phyloP scores from a whole-genome alignment of 495 filamentous ascomycete species.

The Aspergillus campestris region DNA sequence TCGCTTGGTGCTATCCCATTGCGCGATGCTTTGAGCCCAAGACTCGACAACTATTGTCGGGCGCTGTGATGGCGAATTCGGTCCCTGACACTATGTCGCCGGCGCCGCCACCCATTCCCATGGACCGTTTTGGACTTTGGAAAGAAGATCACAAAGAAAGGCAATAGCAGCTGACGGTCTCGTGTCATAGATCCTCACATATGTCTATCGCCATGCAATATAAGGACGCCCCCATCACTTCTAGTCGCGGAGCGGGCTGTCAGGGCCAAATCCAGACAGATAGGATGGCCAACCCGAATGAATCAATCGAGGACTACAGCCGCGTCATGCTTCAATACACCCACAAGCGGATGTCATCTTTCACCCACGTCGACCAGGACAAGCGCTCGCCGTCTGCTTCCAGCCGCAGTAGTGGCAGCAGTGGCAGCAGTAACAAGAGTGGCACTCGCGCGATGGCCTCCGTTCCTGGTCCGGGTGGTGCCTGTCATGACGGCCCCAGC shows the following conservation, averaged over 20 bases:
- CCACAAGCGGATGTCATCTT: conserved; percentile 35
- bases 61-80: too few species aligned
- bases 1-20: too few species aligned
- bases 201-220: too few species aligned
- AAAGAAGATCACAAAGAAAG: too few species aligned
- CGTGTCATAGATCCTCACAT: too few species aligned
- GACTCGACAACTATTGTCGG: too few species aligned
- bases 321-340: conserved; percentile 40
- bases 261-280: conserved; percentile 14
- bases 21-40: too few species aligned
- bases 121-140: too few species aligned
- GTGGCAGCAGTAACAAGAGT: conserved; percentile 25
- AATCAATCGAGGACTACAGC: conserved; percentile 37
- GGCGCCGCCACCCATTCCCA: too few species aligned
- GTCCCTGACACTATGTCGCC: too few species aligned
- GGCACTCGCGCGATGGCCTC: conserved; percentile 13
- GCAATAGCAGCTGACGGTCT: too few species aligned
- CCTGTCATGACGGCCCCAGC: neutral
- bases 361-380: conserved; percentile 24
- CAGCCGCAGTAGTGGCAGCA: conserved; percentile 29
- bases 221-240: conserved; percentile 9
- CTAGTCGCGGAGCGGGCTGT: conserved; percentile 11
- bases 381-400: conserved; percentile 4
- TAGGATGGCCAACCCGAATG: conserved; percentile 18
- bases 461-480: conserved; percentile 14